Conservation (phyloP, 2,329 filamentous ascomycete genomes). For the Sarocladium brachiariae region DNA sequence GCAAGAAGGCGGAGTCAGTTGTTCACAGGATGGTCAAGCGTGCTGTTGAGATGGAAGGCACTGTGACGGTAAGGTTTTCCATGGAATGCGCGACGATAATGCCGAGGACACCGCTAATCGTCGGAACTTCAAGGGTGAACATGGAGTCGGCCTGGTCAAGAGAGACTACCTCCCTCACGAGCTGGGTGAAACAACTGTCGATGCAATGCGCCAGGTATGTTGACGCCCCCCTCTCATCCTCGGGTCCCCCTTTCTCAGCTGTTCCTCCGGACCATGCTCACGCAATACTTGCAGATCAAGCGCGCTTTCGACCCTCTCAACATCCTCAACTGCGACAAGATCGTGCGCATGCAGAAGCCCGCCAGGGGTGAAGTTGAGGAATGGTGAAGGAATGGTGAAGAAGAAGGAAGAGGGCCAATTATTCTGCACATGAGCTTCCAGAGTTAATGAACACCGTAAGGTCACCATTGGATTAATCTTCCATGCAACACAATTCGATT, state of each 20-base stretch:
- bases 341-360: constrained; percentile 51
- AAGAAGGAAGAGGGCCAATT: no score
- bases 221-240: background rate
- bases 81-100: background rate
- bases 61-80: constrained; percentile 53
- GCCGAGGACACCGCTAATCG: background rate
- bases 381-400: constrained; percentile 36
- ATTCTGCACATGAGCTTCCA: no score
- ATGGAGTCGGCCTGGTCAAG: constrained; percentile 79
- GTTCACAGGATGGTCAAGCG: constrained; percentile 82
- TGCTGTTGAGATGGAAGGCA: constrained; percentile 78
- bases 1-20: constrained; percentile 58
- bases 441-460: no score
- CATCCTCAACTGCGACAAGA: constrained; percentile 63
- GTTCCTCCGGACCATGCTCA: constrained; percentile 9
- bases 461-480: no score
- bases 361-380: constrained; percentile 35
- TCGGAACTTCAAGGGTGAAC: constrained; percentile 52
- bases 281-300: constrained; percentile 55
- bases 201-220: constrained; percentile 71
- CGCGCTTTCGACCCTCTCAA: constrained; percentile 70
- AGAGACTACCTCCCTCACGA: constrained; percentile 76
- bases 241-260: no score
- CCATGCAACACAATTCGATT: no score
- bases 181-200: constrained; percentile 65